Conservation (phyloP, 305 asterid genomes). For the Fraxinus platypoda region DNA sequence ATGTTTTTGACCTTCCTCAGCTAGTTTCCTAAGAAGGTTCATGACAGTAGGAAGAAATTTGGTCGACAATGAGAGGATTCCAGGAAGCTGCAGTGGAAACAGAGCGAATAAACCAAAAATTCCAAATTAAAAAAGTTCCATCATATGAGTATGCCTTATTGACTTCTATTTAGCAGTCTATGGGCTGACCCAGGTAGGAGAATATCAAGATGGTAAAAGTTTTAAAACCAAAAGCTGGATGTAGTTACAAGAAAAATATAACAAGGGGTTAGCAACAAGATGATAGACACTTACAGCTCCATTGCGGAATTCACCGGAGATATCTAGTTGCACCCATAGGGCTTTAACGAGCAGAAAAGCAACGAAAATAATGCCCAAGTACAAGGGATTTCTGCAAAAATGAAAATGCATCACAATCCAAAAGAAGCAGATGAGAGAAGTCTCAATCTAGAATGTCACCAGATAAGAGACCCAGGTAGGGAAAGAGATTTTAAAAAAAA, state of each 20-base stretch:
- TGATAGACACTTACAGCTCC: constrained; percentile 66
- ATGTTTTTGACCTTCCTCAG: constrained; percentile 45
- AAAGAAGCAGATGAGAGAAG: constrained; percentile 6
- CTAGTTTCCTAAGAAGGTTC: constrained; percentile 44
- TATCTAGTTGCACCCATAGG: constrained; percentile 95
- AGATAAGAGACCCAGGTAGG: neutral
- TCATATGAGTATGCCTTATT: neutral
- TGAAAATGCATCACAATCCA: neutral
- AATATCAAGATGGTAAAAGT: no score
- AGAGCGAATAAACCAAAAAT: neutral
- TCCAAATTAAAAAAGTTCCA: neutral
- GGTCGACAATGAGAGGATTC: constrained; percentile 42
- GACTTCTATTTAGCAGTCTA: neutral
- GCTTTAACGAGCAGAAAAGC: constrained; percentile 76
- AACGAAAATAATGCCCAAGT: constrained; percentile 71
- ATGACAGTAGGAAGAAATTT: constrained; percentile 53
- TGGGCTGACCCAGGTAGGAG: no score
- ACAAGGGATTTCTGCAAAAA: constrained; percentile 82
- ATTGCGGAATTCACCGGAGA: constrained; percentile 85
- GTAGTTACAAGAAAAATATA: neutral
- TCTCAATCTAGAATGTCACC: neutral
- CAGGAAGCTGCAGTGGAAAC: constrained; percentile 43
- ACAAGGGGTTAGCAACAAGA: neutral
- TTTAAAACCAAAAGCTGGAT: neutral
- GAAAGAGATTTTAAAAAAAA: neutral